These are phyloP conservation scores for Botrytis byssoidea DNA, from an alignment of 2,329 filamentous ascomycete genomes.

Conservation along the genomic window DNA sequence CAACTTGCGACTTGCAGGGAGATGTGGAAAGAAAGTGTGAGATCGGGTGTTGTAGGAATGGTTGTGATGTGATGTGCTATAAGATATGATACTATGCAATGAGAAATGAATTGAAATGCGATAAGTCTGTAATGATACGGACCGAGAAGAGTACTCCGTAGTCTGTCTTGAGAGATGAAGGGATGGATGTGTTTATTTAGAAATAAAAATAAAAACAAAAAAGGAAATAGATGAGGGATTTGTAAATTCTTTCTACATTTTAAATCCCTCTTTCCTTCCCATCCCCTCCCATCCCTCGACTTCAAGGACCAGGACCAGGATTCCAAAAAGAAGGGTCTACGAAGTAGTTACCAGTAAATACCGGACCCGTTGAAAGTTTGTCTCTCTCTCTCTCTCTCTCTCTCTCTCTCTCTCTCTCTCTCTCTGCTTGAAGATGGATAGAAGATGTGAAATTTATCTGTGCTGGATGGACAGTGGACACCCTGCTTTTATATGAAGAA, in stretches of 20 bases:
- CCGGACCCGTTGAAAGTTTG: not conserved
- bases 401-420: not conserved
- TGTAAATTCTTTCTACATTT: not conserved
- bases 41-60: not conserved
- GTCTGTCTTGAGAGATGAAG: not conserved
- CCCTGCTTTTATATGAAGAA: not conserved
- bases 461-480: not conserved
- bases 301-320: not conserved
- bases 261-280: too few species aligned
- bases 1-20: not conserved
- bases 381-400: not conserved
- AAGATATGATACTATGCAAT: not conserved
- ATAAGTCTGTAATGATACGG: not conserved
- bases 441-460: not conserved
- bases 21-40: not conserved
- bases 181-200: not conserved
- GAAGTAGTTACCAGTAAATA: not conserved
- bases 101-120: too few species aligned
- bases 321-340: not conserved
- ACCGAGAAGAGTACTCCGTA: not conserved
- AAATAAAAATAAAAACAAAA: too few species aligned
- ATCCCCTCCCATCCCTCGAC: not conserved
- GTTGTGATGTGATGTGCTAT: too few species aligned
- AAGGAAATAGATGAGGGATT: not conserved
- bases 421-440: not conserved